Evolutionary conservation across 257 asterid genomes (phyloP).

Genomic region (Oldenlandia corymbosa): DNA sequence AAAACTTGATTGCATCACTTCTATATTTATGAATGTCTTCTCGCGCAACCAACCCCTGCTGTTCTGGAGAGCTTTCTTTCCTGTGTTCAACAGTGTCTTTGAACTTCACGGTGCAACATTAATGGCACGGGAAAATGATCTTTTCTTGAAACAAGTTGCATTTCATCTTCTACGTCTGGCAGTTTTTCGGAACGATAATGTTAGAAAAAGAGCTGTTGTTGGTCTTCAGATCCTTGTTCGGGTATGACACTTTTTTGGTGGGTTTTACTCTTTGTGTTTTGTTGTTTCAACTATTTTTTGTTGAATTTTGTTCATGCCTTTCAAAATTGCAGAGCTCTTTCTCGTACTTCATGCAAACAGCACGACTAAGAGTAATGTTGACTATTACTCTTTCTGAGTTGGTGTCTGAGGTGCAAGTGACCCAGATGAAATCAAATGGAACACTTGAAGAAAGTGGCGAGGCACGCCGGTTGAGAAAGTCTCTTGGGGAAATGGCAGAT

Average conservation of each 20-base stretch:
- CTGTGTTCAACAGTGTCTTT: constrained; percentile 74
- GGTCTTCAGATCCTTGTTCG: constrained; percentile 95
- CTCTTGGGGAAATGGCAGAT: constrained; percentile 82
- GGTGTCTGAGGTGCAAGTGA: constrained; percentile 99
- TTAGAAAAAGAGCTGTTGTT: constrained; percentile 82
- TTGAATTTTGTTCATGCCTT: constrained; percentile 16
- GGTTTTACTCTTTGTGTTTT: constrained; percentile 9
- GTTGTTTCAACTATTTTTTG: constrained; percentile 6
- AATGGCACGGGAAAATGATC: constrained; percentile 98
- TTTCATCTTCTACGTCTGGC: constrained; percentile 97
- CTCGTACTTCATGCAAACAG: constrained; percentile 73
- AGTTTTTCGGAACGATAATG: constrained; percentile 79
- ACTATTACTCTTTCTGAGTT: constrained; percentile 93
- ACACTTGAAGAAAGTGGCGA: constrained; percentile 91
- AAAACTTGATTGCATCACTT: constrained; percentile 92
- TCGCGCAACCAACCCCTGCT: constrained; percentile 85
- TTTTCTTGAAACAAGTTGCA: constrained; percentile 90
- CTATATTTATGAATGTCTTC: constrained; percentile 73
- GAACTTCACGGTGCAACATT: constrained; percentile 92
- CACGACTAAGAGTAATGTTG: constrained; percentile 83
- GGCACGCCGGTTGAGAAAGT: constrained; percentile 84
- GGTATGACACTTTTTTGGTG: constrained; percentile 34
- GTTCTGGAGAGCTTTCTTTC: constrained; percentile 87
- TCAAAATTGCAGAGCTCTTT: constrained; percentile 70
- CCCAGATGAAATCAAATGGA: constrained; percentile 92